phyloP scores from a whole-genome alignment of 2,329 filamentous ascomycete genomes.

The Aaosphaeria arxii region DNA sequence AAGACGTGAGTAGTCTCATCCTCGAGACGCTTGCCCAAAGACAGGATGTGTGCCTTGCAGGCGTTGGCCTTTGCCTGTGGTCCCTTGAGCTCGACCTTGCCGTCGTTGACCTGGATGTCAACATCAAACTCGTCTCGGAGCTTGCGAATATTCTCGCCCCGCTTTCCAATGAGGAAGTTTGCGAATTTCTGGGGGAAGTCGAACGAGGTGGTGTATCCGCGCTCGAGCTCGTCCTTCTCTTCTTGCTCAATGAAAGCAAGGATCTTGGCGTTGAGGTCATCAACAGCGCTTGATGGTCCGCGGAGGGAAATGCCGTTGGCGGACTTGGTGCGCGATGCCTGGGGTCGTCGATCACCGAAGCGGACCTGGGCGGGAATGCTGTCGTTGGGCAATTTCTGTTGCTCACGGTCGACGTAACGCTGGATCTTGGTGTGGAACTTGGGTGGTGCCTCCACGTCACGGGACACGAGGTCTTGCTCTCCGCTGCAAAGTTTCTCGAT shows the following conservation, averaged over 20 bases:
- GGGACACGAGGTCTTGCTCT: slow-evolving; percentile 54
- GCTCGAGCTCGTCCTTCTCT: slow-evolving; percentile 89
- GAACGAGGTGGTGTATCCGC: slow-evolving; percentile 80
- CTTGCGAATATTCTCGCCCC: slow-evolving; percentile 67
- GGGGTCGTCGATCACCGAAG: slow-evolving; percentile 43
- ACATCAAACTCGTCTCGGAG: slow-evolving; percentile 68
- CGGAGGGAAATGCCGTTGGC: slow-evolving; percentile 64
- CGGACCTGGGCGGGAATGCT: slow-evolving; percentile 57
- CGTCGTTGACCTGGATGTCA: slow-evolving; percentile 85
- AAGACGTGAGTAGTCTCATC: slow-evolving; percentile 86
- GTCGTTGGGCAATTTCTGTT: slow-evolving; percentile 46
- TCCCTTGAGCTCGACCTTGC: slow-evolving; percentile 92
- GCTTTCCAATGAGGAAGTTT: slow-evolving; percentile 73
- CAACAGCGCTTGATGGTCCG: slow-evolving; percentile 71
- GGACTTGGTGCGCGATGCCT: slow-evolving; percentile 55
- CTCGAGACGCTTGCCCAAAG: slow-evolving; percentile 76
- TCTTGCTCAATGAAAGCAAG: slow-evolving; percentile 79
- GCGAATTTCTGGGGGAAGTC: slow-evolving; percentile 95
- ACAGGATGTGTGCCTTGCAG: slow-evolving; percentile 77
- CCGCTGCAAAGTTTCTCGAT: slow-evolving; percentile 53
- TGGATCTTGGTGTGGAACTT: slow-evolving; percentile 65
- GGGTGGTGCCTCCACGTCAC: slow-evolving; percentile 52
- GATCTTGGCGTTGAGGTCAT: slow-evolving; percentile 70
- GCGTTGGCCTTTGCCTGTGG: slow-evolving; percentile 91
- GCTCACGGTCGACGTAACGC: slow-evolving; percentile 57